These are phyloP conservation scores for Kwoniella shivajii DNA, from an alignment of 1,284 basidiomycete species.

Conservation along the genomic window DNA sequence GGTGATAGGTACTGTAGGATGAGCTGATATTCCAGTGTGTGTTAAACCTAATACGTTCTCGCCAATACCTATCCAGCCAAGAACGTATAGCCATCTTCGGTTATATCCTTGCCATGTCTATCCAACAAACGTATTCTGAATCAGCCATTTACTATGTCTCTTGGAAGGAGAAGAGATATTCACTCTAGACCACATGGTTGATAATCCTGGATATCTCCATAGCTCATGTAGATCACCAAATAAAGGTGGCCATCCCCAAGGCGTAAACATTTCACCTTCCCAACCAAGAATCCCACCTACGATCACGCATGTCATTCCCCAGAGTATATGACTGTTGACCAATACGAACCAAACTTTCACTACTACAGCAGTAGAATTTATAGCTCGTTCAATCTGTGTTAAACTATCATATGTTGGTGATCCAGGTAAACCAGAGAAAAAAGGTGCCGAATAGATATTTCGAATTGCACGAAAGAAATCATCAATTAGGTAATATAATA, in stretches of 20 bases:
- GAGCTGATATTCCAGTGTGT: constrained; percentile 30
- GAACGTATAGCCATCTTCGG: constrained; percentile 37
- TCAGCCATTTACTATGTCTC: background rate
- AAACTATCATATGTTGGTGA: constrained; percentile 25
- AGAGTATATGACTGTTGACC: constrained; percentile 21
- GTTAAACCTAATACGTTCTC: constrained; percentile 46
- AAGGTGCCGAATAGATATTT: constrained; percentile 26
- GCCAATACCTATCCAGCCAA: constrained; percentile 44
- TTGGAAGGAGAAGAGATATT: constrained; percentile 2
- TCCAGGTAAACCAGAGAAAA: constrained; percentile 25
- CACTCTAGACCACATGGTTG: constrained; percentile 46
- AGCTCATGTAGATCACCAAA: constrained; percentile 37
- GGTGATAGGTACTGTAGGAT: constrained; percentile 10
- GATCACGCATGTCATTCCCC: constrained; percentile 19
- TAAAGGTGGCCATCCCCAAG: constrained; percentile 50
- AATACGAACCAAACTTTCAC: constrained; percentile 29
- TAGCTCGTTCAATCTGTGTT: constrained; percentile 22
- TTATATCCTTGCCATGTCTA: constrained; percentile 49
- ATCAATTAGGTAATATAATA: constrained; percentile 17
- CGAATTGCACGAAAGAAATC: constrained; percentile 34
- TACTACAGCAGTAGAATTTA: constrained; percentile 32
- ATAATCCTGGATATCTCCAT: constrained; percentile 40
- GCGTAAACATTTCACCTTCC: constrained; percentile 41
- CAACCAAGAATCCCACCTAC: constrained; percentile 39
- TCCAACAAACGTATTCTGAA: background rate